Percentiles rank a stretch among this genome's conserved stretches.
Evolutionary conservation across 257 asterid species (phyloP).

Genomic region (Primulina eburnea): DNA sequence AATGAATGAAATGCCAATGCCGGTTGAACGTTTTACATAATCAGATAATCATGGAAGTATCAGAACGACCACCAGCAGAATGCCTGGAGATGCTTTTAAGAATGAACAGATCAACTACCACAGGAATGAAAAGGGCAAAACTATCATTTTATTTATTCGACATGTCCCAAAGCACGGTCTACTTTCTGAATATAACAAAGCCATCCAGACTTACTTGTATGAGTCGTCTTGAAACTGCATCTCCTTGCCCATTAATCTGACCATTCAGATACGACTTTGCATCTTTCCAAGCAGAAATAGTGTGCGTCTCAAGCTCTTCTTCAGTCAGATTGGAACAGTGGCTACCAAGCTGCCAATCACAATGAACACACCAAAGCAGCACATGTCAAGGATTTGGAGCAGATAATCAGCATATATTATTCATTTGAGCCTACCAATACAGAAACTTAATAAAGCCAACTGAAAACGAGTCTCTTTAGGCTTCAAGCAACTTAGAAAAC

Average conservation of each 20-base stretch:
- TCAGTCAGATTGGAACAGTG: constrained; percentile 82
- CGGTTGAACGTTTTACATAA: constrained; percentile 1
- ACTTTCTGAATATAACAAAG: constrained; percentile 17
- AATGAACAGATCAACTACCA: constrained; percentile 21
- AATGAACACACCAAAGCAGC: constrained; percentile 22
- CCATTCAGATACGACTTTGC: constrained; percentile 51
- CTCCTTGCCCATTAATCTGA: constrained; percentile 50
- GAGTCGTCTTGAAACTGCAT: constrained; percentile 50
- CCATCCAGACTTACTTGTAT: constrained; percentile 60
- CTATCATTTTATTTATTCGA: background rate
- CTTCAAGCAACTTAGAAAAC: constrained; percentile 12
- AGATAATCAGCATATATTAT: constrained; percentile 16
- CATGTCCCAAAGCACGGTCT: background rate
- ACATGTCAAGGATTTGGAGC: constrained; percentile 13
- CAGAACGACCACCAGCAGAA: constrained; percentile 13
- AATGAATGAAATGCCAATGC: constrained; percentile 9
- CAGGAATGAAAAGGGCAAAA: background rate
- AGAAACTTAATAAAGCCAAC: background rate
- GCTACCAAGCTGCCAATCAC: constrained; percentile 61
- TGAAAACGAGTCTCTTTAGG: background rate
- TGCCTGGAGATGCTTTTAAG: background rate
- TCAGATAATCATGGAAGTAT: constrained; percentile 10
- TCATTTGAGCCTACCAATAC: constrained; percentile 11
- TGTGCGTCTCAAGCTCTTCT: constrained; percentile 88
- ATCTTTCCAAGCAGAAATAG: constrained; percentile 87